These are phyloP conservation scores for Lathyrus sativus DNA, from an alignment of 306 rosid genomes.

Conservation along the genomic window DNA sequence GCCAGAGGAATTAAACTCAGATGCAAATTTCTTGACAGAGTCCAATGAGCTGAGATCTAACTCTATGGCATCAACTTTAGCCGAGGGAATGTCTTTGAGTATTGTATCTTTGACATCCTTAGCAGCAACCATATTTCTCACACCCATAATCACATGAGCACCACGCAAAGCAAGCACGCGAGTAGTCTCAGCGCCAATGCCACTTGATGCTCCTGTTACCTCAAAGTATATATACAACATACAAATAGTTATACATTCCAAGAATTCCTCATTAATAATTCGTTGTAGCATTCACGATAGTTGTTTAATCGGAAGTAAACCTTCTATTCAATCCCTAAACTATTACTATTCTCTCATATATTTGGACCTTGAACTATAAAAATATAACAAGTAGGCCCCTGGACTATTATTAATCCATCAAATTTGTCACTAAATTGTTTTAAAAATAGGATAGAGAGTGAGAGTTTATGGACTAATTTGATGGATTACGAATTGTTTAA, in stretches of 20 bases:
- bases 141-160: constrained; percentile 82
- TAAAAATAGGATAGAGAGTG: too few relatives aligned
- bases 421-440: too few relatives aligned
- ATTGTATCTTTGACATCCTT: constrained; percentile 63
- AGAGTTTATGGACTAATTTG: too few relatives aligned
- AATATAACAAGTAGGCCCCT: too few relatives aligned
- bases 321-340: too few relatives aligned
- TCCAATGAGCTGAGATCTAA: constrained; percentile 77
- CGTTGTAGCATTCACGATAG: constrained; percentile 1
- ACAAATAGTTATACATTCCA: neutral
- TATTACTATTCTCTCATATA: too few relatives aligned
- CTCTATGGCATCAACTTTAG: constrained; percentile 83
- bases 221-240: constrained; percentile 32
- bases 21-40: constrained; percentile 82
- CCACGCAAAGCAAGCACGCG: constrained; percentile 93
- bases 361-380: too few relatives aligned
- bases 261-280: constrained; percentile 3
- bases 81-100: constrained; percentile 65
- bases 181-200: constrained; percentile 83
- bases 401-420: too few relatives aligned
- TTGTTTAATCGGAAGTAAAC: neutral
- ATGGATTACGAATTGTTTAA: too few relatives aligned
- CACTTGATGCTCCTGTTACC: constrained; percentile 86
- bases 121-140: constrained; percentile 68
- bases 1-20: constrained; percentile 64